phyloP scores from a whole-genome alignment of 805 yeast species.

The Schizosaccharomyces cryophilus region DNA sequence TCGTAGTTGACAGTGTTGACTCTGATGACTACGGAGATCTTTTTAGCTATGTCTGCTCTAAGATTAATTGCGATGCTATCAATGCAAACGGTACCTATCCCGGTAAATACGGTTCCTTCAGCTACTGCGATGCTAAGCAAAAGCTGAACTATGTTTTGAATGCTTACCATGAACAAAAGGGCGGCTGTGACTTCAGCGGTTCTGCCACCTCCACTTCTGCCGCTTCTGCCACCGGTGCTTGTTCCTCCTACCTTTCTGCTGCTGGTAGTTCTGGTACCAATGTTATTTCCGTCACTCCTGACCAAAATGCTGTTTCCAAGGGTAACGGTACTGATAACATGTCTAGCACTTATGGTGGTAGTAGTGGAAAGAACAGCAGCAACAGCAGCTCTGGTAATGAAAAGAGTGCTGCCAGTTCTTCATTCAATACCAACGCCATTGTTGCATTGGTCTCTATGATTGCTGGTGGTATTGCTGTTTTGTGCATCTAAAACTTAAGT shows the following conservation, averaged over 20 bases:
- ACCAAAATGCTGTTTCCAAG: neutral
- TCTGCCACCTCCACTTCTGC: conserved; percentile 2
- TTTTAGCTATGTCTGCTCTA: conserved; percentile 2
- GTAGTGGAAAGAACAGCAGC: conserved; percentile 10
- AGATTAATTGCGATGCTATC: conserved; percentile 2
- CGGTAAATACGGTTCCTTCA: conserved; percentile 50
- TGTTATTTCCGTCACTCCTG: neutral
- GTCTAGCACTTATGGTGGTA: conserved; percentile 11
- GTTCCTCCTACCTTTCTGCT: neutral
- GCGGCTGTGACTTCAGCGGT: conserved; percentile 9
- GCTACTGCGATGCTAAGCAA: conserved; percentile 48
- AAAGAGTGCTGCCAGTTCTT: neutral
- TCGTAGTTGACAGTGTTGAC: conserved; percentile 9
- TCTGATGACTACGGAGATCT: conserved; percentile 9
- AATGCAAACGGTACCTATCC: conserved; percentile 3
- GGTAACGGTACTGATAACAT: neutral
- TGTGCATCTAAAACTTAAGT: neutral
- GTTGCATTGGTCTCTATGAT: neutral
- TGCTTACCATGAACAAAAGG: conserved; percentile 31
- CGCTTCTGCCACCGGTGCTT: conserved; percentile 4
- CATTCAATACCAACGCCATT: neutral
- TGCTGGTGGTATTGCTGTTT: neutral
- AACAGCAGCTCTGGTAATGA: neutral
- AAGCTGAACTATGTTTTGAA: conserved; percentile 45
- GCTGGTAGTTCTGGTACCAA: conserved; percentile 1